phyloP scores from a whole-genome alignment of 345 rosid genomes.

The Moricandia moricandioides region DNA sequence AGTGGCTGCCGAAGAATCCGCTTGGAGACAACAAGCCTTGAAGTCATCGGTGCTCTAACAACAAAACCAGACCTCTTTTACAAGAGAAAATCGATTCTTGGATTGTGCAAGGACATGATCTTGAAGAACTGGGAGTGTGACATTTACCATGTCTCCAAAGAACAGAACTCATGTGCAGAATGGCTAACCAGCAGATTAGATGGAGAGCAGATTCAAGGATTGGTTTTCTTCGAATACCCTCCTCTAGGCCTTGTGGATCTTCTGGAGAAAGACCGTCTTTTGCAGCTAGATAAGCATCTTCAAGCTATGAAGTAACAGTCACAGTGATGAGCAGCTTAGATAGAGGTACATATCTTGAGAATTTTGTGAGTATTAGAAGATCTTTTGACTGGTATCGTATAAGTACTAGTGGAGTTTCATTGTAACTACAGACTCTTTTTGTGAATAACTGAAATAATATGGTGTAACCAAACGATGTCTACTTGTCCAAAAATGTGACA shows the following conservation, averaged over 20 bases:
- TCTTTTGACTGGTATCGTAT: too few species aligned
- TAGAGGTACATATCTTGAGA: constrained; percentile 16
- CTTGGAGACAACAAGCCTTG: constrained; percentile 38
- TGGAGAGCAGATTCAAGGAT: not conserved
- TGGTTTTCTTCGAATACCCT: constrained; percentile 35
- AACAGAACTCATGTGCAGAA: constrained; percentile 41
- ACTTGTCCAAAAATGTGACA: not conserved
- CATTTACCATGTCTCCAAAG: constrained; percentile 21
- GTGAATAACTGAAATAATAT: not conserved
- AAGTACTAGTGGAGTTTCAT: constrained; percentile 4
- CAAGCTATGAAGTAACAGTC: constrained; percentile 14
- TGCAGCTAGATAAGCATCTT: constrained; percentile 9
- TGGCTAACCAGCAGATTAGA: constrained; percentile 43
- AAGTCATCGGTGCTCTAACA: constrained; percentile 37
- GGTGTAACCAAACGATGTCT: not conserved
- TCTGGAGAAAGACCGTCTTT: constrained; percentile 31
- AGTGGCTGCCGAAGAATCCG: constrained; percentile 41
- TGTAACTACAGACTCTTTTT: not conserved
- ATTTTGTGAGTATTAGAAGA: not conserved
- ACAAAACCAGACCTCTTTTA: constrained; percentile 1
- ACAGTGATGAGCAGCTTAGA: not conserved
- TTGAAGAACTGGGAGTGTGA: constrained; percentile 48
- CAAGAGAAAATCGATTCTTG: constrained; percentile 28
- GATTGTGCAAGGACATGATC: constrained; percentile 41
- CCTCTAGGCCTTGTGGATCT: constrained; percentile 34